Evolutionary conservation across 495 filamentous ascomycete genomes (phyloP), one percentile per base, ranked within the genome.

Genomic region (Staphylotrichum longicolle): DNA sequence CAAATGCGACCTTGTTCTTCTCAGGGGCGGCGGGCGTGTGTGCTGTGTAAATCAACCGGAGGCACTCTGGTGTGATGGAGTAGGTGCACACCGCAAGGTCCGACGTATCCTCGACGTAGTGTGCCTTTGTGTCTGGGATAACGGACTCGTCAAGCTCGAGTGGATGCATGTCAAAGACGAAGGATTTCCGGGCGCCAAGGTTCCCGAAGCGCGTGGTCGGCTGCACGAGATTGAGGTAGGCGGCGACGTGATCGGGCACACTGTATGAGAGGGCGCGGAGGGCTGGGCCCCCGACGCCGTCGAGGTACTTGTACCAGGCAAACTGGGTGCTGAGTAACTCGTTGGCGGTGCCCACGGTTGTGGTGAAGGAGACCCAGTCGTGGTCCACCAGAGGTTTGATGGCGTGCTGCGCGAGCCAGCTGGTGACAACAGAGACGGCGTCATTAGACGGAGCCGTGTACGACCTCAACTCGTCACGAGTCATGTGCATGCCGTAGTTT

Each of bases 141-240:
- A 10, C 61, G 14, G 7, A 11, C 9, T 12, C 52, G 7, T 12
- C 57, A 8, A 50, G 35, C 32, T 66, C 61, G n/a, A 63, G 35
- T 34, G 47, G 57, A 59, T 62, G 62, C 60, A 64, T 62, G 12
- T 70, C 71, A 30, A 71, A 72, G 62, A 71, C 66, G 44, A 66
- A 66, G 12, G 67, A 70, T 58, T 54, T 61, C 48, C 67, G 66
- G 34, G 71, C 63, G 14, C 61, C 67, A 32, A 72, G 62, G 46
- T 68, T 62, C 57, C 72, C 69, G 45, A 90, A 89, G 6, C 83
- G 85, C 42, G 82, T 89, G 5, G 85, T 88, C n/a, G 86, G 86
- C 70, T 89, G 86, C 47, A 89, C 81, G 6, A 83, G 78, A 54
- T 85, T 81, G 60, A 90, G 80, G 64, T 86, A 83, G 34, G 71